A percentile compares a stretch with the other conserved stretches of the same genome.
These are phyloP conservation scores for Penicillium thymicola DNA, from an alignment of 2,329 filamentous ascomycete genomes.

Conservation along the genomic window DNA sequence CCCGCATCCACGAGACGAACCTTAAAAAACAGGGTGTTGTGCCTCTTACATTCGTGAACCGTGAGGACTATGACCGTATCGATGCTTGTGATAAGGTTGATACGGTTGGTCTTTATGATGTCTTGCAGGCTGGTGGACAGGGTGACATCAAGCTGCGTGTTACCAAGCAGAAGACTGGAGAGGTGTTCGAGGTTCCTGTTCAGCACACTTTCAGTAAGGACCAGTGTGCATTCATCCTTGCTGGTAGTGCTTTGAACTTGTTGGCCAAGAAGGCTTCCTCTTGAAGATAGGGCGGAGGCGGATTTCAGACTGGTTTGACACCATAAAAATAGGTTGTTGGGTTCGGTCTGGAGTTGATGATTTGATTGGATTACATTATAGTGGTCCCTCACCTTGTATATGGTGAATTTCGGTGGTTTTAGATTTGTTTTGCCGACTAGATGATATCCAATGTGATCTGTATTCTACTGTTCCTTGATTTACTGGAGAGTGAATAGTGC, in stretches of 20 bases:
- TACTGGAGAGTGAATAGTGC: not conserved
- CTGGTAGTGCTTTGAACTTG: slow-evolving; percentile 89
- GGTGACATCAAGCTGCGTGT: slow-evolving; percentile 72
- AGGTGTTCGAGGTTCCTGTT: slow-evolving; percentile 68
- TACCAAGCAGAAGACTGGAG: slow-evolving; percentile 58
- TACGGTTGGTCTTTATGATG: slow-evolving; percentile 79
- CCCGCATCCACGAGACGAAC: slow-evolving; percentile 92
- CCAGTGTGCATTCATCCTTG: slow-evolving; percentile 87
- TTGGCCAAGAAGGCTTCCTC: slow-evolving; percentile 60
- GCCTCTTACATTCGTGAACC: slow-evolving; percentile 84
- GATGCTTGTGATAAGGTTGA: slow-evolving; percentile 76
- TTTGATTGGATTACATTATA: slow-evolving; percentile 13
- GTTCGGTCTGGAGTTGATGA: slow-evolving; percentile 20
- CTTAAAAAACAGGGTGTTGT: slow-evolving; percentile 97
- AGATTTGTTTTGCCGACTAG: slow-evolving; percentile 20
- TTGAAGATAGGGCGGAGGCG: not conserved
- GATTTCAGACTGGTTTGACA: slow-evolving; percentile 4
- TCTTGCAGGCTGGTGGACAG: slow-evolving; percentile 72
- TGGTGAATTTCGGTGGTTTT: slow-evolving; percentile 9
- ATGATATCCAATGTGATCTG: slow-evolving; percentile 31
- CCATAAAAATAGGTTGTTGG: slow-evolving; percentile 19
- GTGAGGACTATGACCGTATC: slow-evolving; percentile 62
- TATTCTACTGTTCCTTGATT: slow-evolving; percentile 17
- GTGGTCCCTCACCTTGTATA: slow-evolving; percentile 13
- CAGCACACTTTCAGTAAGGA: slow-evolving; percentile 85